These are phyloP conservation scores for Xylariaceae sp. DNA, from an alignment of 2,329 filamentous ascomycete species.

Conservation along the genomic window DNA sequence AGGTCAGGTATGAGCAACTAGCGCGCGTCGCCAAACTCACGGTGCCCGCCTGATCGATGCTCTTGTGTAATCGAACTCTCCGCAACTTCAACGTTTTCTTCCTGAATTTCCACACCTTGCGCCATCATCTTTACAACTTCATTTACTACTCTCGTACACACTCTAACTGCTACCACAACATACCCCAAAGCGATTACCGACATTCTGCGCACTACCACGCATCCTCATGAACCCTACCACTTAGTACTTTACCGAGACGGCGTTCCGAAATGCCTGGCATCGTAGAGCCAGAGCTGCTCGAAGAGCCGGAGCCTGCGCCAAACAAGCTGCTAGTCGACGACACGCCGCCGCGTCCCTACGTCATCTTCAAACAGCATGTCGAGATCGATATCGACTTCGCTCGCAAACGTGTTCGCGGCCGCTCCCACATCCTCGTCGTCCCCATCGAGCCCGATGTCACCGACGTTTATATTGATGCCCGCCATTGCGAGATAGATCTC, in stretches of 20 bases:
- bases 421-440: constrained; percentile 74
- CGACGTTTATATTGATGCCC: constrained; percentile 55
- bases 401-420: constrained; percentile 67
- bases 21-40: constrained; percentile 8
- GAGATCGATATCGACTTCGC: constrained; percentile 85
- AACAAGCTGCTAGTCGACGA: constrained; percentile 32
- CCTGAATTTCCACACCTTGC: background rate
- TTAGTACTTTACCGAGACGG: constrained; percentile 20
- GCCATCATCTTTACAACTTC: background rate
- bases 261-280: constrained; percentile 31
- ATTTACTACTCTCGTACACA: background rate
- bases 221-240: constrained; percentile 22
- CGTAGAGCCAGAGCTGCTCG: constrained; percentile 28
- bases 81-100: background rate
- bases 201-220: background rate
- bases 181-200: background rate
- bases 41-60: background rate
- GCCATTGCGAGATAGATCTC: constrained; percentile 55
- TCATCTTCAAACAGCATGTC: constrained; percentile 77
- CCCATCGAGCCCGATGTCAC: constrained; percentile 49
- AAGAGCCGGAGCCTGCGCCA: constrained; percentile 25
- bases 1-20: background rate
- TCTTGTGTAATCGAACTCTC: background rate
- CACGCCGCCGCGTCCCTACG: constrained; percentile 36
- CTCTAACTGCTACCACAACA: background rate